Conservation (phyloP, 2,329 filamentous ascomycete species). For the Ceratocystiopsis sp. region DNA sequence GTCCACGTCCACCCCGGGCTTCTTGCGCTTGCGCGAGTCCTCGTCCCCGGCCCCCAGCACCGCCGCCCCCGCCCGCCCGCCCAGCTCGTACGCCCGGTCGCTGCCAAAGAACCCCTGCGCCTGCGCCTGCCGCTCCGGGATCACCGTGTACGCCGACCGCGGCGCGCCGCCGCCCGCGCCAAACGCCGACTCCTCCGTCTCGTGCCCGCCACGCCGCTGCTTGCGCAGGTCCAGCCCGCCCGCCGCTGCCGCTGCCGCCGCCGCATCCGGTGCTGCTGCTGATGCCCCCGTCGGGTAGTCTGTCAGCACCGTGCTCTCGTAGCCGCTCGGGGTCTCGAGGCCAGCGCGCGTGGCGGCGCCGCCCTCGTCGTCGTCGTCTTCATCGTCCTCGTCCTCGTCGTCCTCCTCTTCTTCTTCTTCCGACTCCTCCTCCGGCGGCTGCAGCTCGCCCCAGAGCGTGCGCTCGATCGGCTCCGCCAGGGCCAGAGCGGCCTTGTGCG, state of each 20-base stretch:
- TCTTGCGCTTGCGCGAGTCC: conserved; percentile 65
- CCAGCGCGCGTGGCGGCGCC: conserved; percentile 45
- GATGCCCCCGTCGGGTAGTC: conserved; percentile 64
- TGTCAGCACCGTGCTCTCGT: conserved; percentile 64
- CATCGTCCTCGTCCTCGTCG: conserved; percentile 42
- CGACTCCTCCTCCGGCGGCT: conserved; percentile 59
- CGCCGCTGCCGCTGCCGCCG: conserved; percentile 35
- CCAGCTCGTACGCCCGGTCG: conserved; percentile 80
- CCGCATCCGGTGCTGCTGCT: conserved; percentile 38
- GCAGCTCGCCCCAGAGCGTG: conserved; percentile 80
- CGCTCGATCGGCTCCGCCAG: conserved; percentile 69
- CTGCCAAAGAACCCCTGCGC: conserved; percentile 92
- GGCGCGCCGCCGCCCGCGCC: conserved; percentile 29
- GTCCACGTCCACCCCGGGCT: conserved; percentile 76
- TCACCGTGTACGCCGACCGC: conserved; percentile 70
- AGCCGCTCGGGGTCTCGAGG: conserved; percentile 63
- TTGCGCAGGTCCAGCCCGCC: conserved; percentile 90
- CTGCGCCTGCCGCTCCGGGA: conserved; percentile 73
- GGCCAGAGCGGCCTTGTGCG: conserved; percentile 15
- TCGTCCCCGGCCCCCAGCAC: conserved; percentile 62
- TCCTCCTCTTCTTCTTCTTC: conserved; percentile 47
- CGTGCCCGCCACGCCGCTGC: conserved; percentile 54
- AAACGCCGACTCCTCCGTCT: conserved; percentile 60
- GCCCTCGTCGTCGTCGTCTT: conserved; percentile 54
- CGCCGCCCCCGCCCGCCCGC: conserved; percentile 36